A percentile compares a stretch with the other conserved stretches of the same genome.
These are phyloP conservation scores for Trypanosoma brucei DNA, from an alignment of 208 protist species.

Conservation along the genomic window DNA sequence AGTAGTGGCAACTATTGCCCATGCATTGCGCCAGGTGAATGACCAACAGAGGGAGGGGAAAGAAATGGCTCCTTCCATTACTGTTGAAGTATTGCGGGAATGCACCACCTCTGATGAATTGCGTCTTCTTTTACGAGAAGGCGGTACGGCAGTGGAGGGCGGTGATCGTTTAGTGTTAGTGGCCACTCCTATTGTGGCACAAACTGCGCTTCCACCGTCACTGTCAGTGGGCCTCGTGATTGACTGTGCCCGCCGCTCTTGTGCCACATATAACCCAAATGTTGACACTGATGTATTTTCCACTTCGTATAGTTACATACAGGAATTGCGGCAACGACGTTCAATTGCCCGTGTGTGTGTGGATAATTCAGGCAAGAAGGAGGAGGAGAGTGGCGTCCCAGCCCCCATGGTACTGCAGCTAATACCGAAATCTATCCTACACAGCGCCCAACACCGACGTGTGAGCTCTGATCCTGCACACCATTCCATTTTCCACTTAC, in stretches of 20 bases:
- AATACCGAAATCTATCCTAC: conserved; percentile 74
- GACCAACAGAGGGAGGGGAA: conserved; percentile 10
- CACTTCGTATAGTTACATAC: conserved; percentile 57
- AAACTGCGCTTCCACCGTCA: conserved; percentile 57
- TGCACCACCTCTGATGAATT: conserved; percentile 7
- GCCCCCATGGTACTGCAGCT: conserved; percentile 69
- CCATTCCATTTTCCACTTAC: conserved; percentile 64
- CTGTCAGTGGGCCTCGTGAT: conserved; percentile 67
- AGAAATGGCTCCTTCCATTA: conserved; percentile 23
- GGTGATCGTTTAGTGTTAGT: conserved; percentile 47
- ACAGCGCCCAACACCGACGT: conserved; percentile 69
- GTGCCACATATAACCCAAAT: conserved; percentile 35
- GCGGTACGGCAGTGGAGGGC: conserved; percentile 5
- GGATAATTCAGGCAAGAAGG: background rate
- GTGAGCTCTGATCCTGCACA: conserved; percentile 55
- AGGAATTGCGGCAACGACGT: conserved; percentile 56
- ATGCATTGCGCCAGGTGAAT: conserved; percentile 1
- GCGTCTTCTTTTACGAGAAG: background rate
- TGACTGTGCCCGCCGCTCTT: conserved; percentile 67
- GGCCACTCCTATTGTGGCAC: conserved; percentile 49
- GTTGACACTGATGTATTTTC: conserved; percentile 35
- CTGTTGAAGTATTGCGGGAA: conserved; percentile 11
- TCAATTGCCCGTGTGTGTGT: conserved; percentile 28
- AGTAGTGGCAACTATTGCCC: conserved; percentile 8
- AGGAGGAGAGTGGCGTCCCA: conserved; percentile 3